A percentile compares a stretch with the other conserved stretches of the same genome.
Conservation (phyloP, 306 rosid species). For the Albizia julibrissin region DNA sequence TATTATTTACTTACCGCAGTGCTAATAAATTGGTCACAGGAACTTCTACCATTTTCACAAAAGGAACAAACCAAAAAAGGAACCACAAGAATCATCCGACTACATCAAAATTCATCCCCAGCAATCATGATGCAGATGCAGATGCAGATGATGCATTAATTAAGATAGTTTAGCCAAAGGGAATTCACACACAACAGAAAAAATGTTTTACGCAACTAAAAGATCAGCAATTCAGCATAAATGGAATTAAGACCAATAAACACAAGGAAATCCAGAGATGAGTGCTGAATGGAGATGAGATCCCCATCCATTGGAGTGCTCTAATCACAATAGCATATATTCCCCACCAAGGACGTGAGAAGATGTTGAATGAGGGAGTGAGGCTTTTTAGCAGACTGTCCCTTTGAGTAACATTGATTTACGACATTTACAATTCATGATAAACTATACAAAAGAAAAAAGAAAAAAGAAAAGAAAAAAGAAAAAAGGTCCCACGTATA, state of each 20-base stretch:
- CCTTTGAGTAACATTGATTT: neutral
- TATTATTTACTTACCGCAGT: neutral
- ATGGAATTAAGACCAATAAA: neutral
- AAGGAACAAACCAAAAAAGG: neutral
- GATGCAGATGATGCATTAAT: neutral
- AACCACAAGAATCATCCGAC: neutral
- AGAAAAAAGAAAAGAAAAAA: slow-evolving; percentile 2
- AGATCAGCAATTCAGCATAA: neutral
- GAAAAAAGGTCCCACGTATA: neutral
- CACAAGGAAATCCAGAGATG: neutral
- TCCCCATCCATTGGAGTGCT: neutral
- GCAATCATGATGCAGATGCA: neutral
- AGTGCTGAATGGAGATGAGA: neutral
- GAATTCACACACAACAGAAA: neutral
- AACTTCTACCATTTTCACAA: neutral
- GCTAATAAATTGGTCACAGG: neutral
- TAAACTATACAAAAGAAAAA: neutral
- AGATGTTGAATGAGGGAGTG: neutral
- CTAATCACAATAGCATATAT: neutral
- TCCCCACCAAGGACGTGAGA: neutral
- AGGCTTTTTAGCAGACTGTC: neutral
- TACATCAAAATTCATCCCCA: neutral
- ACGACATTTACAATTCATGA: neutral
- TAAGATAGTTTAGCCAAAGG: neutral
- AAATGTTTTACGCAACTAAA: slow-evolving; percentile 12